These are phyloP conservation scores for Hypoxylon sp. DNA, from an alignment of 2,329 filamentous ascomycete species.

Conservation along the genomic window DNA sequence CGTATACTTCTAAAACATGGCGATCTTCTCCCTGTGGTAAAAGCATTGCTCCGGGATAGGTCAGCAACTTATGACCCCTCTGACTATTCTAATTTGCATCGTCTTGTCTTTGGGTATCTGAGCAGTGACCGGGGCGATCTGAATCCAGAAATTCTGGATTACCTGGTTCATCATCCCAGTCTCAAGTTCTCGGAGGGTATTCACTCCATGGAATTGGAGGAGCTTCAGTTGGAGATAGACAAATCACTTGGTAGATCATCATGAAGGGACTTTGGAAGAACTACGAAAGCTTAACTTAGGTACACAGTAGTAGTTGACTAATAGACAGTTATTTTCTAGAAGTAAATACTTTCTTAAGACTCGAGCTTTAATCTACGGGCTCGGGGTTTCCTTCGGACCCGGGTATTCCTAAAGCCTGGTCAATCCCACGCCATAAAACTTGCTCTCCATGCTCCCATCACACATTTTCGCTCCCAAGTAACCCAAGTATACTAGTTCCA, in stretches of 20 bases:
- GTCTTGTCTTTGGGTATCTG: background rate
- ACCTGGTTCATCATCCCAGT: background rate
- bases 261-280: background rate
- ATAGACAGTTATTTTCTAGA: no score
- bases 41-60: background rate
- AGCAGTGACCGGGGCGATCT: background rate
- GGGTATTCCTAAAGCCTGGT: no score
- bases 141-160: background rate
- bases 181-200: background rate
- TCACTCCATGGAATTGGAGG: background rate
- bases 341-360: no score
- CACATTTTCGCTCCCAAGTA: background rate
- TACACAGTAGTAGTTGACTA: no score
- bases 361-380: no score
- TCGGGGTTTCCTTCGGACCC: no score
- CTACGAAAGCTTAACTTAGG: no score
- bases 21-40: background rate
- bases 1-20: background rate
- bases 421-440: no score
- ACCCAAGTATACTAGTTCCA: constrained; percentile 1
- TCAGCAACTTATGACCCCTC: no score
- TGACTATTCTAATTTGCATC: no score
- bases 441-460: no score
- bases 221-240: background rate
- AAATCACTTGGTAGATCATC: no score